Evolutionary conservation across 257 asterid genomes (phyloP), one percentile per base, ranked within the genome.

Genomic region (Nicotiana attenuata): DNA sequence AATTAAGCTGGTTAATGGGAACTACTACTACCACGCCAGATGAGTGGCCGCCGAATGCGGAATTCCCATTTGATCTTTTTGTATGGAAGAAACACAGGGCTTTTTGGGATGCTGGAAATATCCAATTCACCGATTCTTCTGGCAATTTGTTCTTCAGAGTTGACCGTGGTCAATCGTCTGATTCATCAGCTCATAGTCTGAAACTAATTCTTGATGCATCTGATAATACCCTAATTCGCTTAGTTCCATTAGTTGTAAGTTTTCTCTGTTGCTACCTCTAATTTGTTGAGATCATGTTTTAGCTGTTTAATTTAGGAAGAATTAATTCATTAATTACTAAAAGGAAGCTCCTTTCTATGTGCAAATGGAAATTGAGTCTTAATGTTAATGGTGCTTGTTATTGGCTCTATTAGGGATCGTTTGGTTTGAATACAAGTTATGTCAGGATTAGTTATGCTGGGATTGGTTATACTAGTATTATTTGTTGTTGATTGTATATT

Each of bases 41-140:
- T 6, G 91, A 87, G 63, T 35, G 53, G 60, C 82, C 66, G 47
- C 85, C 55, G n/a, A 76, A 80, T 17, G 13, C 41, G 24, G 80
- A 56, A 78, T 90, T 96, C 82, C 82, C 99, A 3, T 78, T 88
- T 71, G 99, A 96, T 92, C 92, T 91, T 52, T 94, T 94, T 56
- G 92, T 96, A 22, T 85, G 92, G 35, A 96, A 96, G 93, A 90
- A 91, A 22, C 85, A 65, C 10, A 80, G 84, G 56, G 77, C 80
- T 8, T 65, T 88, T 17, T 87, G 90, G 84, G 63, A 28, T 45
- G 76, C 77, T 60, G 92, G 96, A 17, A 82, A 81, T 65, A 80
- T 94, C 29, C 77, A 82, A 75, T 94, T 94, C 65, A 84, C 90
- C 2, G 97, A 94, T 88, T 89, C 97, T 15, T 71, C 82, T n/a